Evolutionary conservation across 108 stramenopile species (phyloP).

Genomic region (Pseudonitzschia multiseries): DNA sequence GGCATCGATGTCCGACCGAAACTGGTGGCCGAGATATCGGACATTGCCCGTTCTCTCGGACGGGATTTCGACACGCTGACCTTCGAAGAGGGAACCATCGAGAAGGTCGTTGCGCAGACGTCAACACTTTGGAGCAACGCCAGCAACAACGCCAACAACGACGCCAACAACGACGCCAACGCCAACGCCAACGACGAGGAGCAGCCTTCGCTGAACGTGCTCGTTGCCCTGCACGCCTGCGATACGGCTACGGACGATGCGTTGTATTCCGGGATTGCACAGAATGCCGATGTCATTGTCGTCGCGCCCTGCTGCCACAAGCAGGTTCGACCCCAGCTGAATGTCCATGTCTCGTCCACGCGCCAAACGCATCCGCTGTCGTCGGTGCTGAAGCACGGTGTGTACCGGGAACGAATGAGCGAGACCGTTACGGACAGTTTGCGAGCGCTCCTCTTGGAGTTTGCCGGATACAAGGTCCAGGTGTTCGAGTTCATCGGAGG

Average conservation of each 20-base stretch:
- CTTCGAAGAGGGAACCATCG: slow-evolving; percentile 72
- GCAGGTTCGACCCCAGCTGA: slow-evolving; percentile 76
- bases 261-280: slow-evolving; percentile 60
- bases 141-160: slow-evolving; percentile 4
- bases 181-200: slow-evolving; percentile 14
- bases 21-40: slow-evolving; percentile 70
- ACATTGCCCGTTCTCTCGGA: slow-evolving; percentile 59
- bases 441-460: slow-evolving; percentile 72
- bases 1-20: slow-evolving; percentile 83
- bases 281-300: slow-evolving; percentile 59
- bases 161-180: slow-evolving; percentile 13
- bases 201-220: slow-evolving; percentile 50
- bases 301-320: slow-evolving; percentile 90
- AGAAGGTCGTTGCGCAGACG: slow-evolving; percentile 29
- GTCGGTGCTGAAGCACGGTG: slow-evolving; percentile 63
- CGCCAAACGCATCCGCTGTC: slow-evolving; percentile 41
- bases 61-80: slow-evolving; percentile 48
- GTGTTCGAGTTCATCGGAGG: slow-evolving; percentile 89
- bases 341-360: slow-evolving; percentile 45
- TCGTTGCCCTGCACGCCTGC: slow-evolving; percentile 90
- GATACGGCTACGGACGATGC: slow-evolving; percentile 91
- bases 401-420: slow-evolving; percentile 75
- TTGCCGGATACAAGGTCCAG: slow-evolving; percentile 80
- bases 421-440: slow-evolving; percentile 82
- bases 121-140: not conserved